These are phyloP conservation scores for Beauveria asiatica DNA, from an alignment of 2,329 filamentous ascomycete genomes.

Conservation along the genomic window DNA sequence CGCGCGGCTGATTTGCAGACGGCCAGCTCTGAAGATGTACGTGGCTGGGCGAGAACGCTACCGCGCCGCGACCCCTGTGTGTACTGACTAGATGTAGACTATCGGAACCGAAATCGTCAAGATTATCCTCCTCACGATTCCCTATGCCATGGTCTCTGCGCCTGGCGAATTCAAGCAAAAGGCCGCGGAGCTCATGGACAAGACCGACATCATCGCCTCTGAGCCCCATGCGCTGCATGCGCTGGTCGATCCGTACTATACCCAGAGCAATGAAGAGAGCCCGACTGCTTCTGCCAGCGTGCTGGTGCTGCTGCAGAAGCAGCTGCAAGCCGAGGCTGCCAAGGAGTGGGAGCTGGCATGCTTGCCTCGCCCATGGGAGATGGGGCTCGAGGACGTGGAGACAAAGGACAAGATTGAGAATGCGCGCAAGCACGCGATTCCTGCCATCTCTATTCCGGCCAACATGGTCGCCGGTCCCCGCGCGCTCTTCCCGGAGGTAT, in stretches of 20 bases:
- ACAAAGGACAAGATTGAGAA: conserved; percentile 50
- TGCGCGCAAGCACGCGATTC: conserved; percentile 67
- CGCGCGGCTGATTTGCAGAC: conserved; percentile 91
- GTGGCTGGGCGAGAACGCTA: conserved; percentile 24
- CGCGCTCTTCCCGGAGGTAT: conserved; percentile 83
- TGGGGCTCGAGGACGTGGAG: conserved; percentile 52
- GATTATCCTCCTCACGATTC: conserved; percentile 89
- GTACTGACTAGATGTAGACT: conserved; percentile 32
- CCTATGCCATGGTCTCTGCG: conserved; percentile 73
- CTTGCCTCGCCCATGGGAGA: conserved; percentile 59
- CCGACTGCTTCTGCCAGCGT: conserved; percentile 58
- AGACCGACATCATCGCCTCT: conserved; percentile 88
- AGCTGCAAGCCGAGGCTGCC: conserved; percentile 68
- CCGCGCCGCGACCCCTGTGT: background rate
- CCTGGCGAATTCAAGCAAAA: conserved; percentile 63
- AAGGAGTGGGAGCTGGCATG: conserved; percentile 67
- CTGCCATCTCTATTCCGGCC: conserved; percentile 65
- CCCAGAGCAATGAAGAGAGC: conserved; percentile 53
- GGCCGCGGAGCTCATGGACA: conserved; percentile 74
- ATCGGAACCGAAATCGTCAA: conserved; percentile 85
- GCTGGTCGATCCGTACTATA: conserved; percentile 76
- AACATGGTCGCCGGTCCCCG: conserved; percentile 66
- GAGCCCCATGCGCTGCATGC: conserved; percentile 79
- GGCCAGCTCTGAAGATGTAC: conserved; percentile 82
- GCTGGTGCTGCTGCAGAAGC: conserved; percentile 74